phyloP scores from a whole-genome alignment of 768 basidiomycete genomes.

The Auricularia heimuer region DNA sequence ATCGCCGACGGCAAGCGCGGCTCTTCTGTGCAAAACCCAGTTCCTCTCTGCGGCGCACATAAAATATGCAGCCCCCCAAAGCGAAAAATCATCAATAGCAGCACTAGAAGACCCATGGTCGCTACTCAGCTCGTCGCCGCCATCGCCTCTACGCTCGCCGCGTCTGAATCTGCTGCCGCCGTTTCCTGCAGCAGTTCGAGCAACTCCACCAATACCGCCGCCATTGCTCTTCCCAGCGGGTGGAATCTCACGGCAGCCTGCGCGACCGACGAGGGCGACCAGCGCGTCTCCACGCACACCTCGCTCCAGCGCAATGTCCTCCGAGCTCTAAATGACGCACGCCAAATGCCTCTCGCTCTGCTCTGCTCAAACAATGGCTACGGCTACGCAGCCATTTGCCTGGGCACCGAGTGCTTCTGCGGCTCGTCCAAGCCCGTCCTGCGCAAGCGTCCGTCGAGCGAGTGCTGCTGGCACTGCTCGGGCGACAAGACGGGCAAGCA shows the following conservation, averaged over 20 bases:
- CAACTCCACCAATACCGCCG: too few relatives aligned
- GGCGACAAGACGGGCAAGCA: neutral
- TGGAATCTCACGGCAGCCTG: neutral
- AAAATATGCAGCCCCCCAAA: too few relatives aligned
- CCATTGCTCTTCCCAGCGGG: too few relatives aligned
- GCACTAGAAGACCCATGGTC: too few relatives aligned
- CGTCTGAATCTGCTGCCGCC: too few relatives aligned
- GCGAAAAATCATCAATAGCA: too few relatives aligned
- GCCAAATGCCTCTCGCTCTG: neutral
- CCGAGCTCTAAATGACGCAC: neutral
- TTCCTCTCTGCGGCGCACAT: too few relatives aligned
- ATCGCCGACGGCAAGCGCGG: too few relatives aligned
- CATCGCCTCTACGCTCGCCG: too few relatives aligned
- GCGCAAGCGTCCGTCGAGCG: neutral
- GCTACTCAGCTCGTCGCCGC: too few relatives aligned
- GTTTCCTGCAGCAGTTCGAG: too few relatives aligned
- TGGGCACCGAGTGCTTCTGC: neutral
- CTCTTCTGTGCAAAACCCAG: too few relatives aligned
- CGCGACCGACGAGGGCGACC: neutral
- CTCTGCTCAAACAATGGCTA: neutral
- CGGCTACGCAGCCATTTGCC: neutral
- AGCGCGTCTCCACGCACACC: neutral
- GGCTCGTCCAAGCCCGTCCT: neutral
- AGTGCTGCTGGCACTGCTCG: neutral
- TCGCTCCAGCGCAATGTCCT: neutral